phyloP scores from a whole-genome alignment of 148 eudicot genomes.

The Pouteria glomerata region DNA sequence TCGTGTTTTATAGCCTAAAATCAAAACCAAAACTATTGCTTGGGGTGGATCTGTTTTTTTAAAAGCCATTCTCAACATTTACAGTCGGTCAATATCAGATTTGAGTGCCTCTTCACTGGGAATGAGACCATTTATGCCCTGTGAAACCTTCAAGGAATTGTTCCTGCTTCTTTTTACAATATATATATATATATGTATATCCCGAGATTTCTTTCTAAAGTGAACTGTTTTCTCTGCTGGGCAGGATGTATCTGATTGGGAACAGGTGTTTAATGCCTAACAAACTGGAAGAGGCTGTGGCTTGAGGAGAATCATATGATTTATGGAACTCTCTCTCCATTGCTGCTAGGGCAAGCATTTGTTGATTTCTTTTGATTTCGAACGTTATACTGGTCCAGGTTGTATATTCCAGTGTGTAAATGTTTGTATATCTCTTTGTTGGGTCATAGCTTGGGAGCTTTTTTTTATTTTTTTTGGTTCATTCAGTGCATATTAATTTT shows the following conservation, averaged over 20 bases:
- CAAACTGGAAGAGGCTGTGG: background rate
- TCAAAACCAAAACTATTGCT: too few species aligned
- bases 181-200: too few species aligned
- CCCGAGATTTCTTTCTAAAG: too few species aligned
- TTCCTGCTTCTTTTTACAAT: too few species aligned
- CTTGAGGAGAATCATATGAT: background rate
- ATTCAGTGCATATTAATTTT: background rate
- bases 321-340: background rate
- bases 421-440: background rate
- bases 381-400: background rate
- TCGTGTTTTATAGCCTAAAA: too few species aligned
- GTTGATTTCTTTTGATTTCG: background rate
- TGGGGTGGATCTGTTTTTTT: too few species aligned
- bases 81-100: too few species aligned
- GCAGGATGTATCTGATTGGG: conserved; percentile 9
- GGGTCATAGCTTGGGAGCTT: background rate
- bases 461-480: background rate
- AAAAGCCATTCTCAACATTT: too few species aligned
- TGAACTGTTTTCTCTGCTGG: background rate
- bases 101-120: too few species aligned
- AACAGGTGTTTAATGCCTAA: background rate
- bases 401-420: conserved; percentile 6
- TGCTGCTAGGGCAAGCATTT: background rate
- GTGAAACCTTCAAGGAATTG: too few species aligned
- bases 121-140: too few species aligned